These are phyloP conservation scores for Jimgerdemannia lactiflua DNA, from an alignment of 192 early-diverging fungal species.

Conservation along the genomic window DNA sequence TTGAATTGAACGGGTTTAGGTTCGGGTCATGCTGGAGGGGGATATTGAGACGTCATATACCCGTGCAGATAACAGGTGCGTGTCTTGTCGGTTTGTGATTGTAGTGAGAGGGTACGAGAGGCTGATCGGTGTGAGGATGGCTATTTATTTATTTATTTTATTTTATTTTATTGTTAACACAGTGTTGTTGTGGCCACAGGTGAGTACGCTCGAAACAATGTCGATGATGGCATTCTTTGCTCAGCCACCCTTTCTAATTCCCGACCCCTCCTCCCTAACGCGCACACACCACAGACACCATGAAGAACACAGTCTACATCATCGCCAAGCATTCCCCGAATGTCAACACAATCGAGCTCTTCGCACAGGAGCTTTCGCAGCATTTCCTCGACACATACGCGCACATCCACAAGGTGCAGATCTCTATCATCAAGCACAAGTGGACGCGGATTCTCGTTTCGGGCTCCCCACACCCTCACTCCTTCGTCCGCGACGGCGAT, in stretches of 20 bases:
- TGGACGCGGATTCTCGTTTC: conserved; percentile 71
- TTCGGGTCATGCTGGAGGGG: conserved; percentile 51
- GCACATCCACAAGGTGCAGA: conserved; percentile 60
- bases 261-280: too few relatives aligned
- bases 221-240: not conserved
- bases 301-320: conserved; percentile 77
- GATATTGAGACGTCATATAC: conserved; percentile 63
- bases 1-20: not conserved
- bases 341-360: conserved; percentile 71
- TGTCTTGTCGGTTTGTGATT: not conserved
- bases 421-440: conserved; percentile 68
- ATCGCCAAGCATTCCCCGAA: conserved; percentile 67
- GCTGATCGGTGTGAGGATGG: not conserved
- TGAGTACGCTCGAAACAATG: not conserved
- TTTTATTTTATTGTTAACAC: not conserved
- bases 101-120: not conserved
- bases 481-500: conserved; percentile 69
- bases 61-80: conserved; percentile 63
- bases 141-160: not conserved
- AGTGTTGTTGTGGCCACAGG: conserved; percentile 66
- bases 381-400: conserved; percentile 73
- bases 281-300: conserved; percentile 42
- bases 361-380: conserved; percentile 62
- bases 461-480: conserved; percentile 62
- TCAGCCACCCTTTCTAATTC: not conserved